phyloP scores from a whole-genome alignment of 768 basidiomycete genomes.

The Calvatia gigantea region DNA sequence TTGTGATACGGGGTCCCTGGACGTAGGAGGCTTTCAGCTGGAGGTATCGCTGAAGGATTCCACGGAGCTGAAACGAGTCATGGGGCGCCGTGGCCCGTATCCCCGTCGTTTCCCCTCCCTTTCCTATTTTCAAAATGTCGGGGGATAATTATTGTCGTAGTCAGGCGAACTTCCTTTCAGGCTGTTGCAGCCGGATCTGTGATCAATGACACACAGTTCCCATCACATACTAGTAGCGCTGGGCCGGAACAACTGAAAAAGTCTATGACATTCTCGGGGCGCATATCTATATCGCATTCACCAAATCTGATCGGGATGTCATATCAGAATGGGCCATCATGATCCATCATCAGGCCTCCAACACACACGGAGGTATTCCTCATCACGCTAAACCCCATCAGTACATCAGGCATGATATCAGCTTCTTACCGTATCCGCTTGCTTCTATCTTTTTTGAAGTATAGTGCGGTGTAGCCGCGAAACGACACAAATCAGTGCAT shows the following conservation, averaged over 20 bases:
- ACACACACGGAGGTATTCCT: slow-evolving; percentile 9
- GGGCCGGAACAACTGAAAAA: slow-evolving; percentile 1
- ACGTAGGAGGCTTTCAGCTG: not conserved
- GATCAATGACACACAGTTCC: not conserved
- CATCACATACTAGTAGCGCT: slow-evolving; percentile 2
- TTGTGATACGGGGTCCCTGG: not conserved
- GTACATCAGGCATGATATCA: slow-evolving; percentile 6
- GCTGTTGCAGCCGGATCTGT: not conserved
- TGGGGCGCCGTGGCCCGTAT: not conserved
- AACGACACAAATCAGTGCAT: slow-evolving; percentile 8
- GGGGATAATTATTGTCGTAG: not conserved
- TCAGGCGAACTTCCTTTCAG: not conserved
- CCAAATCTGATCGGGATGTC: slow-evolving; percentile 6
- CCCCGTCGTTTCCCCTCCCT: not conserved
- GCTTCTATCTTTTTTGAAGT: not conserved
- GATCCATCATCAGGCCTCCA: slow-evolving; percentile 4
- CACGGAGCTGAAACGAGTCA: not conserved
- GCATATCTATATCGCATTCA: not conserved
- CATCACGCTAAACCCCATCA: slow-evolving; percentile 8
- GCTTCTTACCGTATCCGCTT: not conserved
- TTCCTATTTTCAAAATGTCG: not conserved
- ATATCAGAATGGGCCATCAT: too few relatives aligned
- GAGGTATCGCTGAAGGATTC: not conserved
- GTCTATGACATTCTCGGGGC: not conserved
- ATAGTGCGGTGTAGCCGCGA: not conserved